These are phyloP conservation scores for Pichia cabralensis DNA, from an alignment of 805 yeast species.

Conservation along the genomic window DNA sequence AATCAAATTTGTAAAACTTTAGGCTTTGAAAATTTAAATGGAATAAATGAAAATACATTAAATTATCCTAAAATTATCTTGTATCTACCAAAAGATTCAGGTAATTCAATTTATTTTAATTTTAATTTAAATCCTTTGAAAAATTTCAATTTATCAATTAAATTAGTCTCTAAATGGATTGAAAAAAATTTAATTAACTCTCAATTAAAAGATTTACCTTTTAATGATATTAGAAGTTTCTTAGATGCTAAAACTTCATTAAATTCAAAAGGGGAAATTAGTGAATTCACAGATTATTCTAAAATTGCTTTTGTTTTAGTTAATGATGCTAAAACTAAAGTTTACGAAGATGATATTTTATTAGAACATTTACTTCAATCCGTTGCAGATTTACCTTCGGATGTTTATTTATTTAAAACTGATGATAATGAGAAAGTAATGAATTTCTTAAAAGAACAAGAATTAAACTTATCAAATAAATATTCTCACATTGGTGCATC, in stretches of 20 bases:
- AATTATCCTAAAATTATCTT: slow-evolving; percentile 20
- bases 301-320: slow-evolving; percentile 43
- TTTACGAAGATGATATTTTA: slow-evolving; percentile 53
- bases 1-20: slow-evolving; percentile 41
- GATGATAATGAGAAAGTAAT: slow-evolving; percentile 32
- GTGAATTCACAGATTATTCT: slow-evolving; percentile 27
- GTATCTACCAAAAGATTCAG: slow-evolving; percentile 43
- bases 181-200: slow-evolving; percentile 22
- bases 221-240: slow-evolving; percentile 6
- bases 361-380: slow-evolving; percentile 54
- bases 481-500: slow-evolving; percentile 27
- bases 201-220: slow-evolving; percentile 3
- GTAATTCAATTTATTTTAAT: slow-evolving; percentile 37
- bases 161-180: slow-evolving; percentile 35
- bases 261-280: slow-evolving; percentile 9
- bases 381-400: slow-evolving; percentile 44
- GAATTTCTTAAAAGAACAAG: slow-evolving; percentile 33
- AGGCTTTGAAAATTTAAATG: slow-evolving; percentile 31
- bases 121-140: not conserved
- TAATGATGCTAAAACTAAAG: slow-evolving; percentile 38
- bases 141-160: slow-evolving; percentile 12
- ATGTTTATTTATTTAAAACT: slow-evolving; percentile 43
- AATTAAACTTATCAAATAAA: slow-evolving; percentile 29
- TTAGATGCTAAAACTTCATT: slow-evolving; percentile 2
- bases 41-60: slow-evolving; percentile 2